Base-by-base conservation (phyloP, 306 rosid genomes). In the Vigna mungo region DNA sequence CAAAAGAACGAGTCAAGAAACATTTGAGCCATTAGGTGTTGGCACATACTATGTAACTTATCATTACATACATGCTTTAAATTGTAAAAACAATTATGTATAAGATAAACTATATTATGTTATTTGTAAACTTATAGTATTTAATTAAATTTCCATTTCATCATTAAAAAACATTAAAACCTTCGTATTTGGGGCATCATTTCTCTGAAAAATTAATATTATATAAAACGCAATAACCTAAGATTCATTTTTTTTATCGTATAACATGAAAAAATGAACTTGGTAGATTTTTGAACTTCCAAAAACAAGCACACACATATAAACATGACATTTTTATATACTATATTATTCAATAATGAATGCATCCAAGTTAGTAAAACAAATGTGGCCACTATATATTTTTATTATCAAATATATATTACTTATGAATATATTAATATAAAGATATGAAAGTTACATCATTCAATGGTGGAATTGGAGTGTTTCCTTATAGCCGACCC, bases 1-100 rank as follows among this genome's bases (percentile, higher is more conserved):
- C 32, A 30, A 30, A 25, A 25, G 27, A 25, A 25, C 27, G 4
- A 25, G 37, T 34, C 37, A 15, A 41, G 56, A 62, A 43, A 51
- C 66, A 79, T 49, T 49, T 63, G 59, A 72, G 78, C 59, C 58
- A 63, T 12, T 71, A 23, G 25, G 55, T 79, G 79, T 32, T 23
- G 80, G 21, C 32, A 27, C 12, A 16, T n/a, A 4, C 17, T 30
- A 17, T 13, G 11, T 10, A 51, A 34, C 48, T 17, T 41, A n/a
- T 51, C 17, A 49, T 70, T 34, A 34, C 37, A 34, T 34, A 34
- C 5, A 34, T 34, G 7, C 37, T 4, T 34, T 34, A 34, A 34
- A 34, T 34, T 34, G 37, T 34, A 34, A 30, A 21, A 4, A 30
- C 5, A 30, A 4, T 30, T 30, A 30, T 30, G 34, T 30, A 30